Base-by-base conservation (phyloP, 108 stramenopile genomes). In the Cyclotella atomus region DNA sequence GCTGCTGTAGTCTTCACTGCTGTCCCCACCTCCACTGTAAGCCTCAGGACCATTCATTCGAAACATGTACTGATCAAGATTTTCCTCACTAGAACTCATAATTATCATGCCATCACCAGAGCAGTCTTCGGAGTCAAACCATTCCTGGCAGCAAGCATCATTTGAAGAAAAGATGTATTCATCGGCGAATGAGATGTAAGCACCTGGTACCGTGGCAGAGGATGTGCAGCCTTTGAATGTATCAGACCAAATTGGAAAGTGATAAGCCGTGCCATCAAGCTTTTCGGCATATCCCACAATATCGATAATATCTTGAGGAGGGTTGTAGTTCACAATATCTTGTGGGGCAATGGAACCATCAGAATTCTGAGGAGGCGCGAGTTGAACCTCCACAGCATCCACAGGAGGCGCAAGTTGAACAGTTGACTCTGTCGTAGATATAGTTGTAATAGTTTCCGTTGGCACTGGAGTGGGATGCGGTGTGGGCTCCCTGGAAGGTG, bases 231-330 rank as follows among this genome's bases (percentile, higher is more conserved):
- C 68, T 25, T 69, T 43, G 54, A 69, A 54, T 34, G 34, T 25
- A 41, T 55, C 21, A 20, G 34, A 2, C 68, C 68, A 69, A n/a
- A 69, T 36, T 38, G 68, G 68, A 43, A 24, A 69, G 29, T 24
- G 50, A 27, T 43, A 69, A 9, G 20, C 27, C 23, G 14, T 25
- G 24, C 46, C 63, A 33, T 50, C 29, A 17, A 30, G 5, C 24
- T 45, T 0, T 23, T 47, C 28, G 5, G 43, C n/a, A n/a, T n/a
- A n/a, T n/a, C n/a, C n/a, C n/a, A n/a, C n/a, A n/a, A n/a, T n/a
- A n/a, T n/a, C n/a, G n/a, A n/a, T n/a, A n/a, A n/a, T n/a, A n/a
- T n/a, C n/a, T n/a, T n/a, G n/a, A n/a, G n/a, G n/a, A n/a, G n/a
- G n/a, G n/a, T n/a, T n/a, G n/a, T n/a, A n/a, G n/a, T n/a, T n/a